A percentile compares a stretch with the other conserved stretches of the same genome.
Evolutionary conservation across 768 basidiomycete genomes (phyloP).

Genomic region (Lactarius tabidus): DNA sequence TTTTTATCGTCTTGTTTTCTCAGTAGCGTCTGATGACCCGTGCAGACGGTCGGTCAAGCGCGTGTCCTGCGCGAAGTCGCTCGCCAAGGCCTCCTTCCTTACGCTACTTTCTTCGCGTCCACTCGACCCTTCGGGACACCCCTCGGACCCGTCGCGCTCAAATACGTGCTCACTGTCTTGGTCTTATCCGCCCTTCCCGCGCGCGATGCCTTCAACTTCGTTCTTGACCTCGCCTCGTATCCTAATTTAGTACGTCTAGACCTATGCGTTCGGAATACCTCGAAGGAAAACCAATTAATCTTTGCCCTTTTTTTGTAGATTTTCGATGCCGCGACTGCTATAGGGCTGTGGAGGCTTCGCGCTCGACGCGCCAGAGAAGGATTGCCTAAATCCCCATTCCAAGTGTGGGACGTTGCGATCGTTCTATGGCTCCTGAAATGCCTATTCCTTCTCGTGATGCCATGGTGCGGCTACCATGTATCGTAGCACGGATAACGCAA

Average conservation of each 20-base stretch:
- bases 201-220: slow-evolving; percentile 37
- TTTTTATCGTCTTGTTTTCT: background rate
- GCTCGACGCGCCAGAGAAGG: slow-evolving; percentile 29
- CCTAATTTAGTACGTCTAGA: slow-evolving; percentile 34
- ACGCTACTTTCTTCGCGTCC: slow-evolving; percentile 44
- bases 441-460: slow-evolving; percentile 35
- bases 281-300: background rate
- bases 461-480: slow-evolving; percentile 28
- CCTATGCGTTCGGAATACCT: slow-evolving; percentile 1
- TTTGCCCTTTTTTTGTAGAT: slow-evolving; percentile 22
- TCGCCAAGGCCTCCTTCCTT: slow-evolving; percentile 50
- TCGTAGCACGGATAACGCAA: background rate
- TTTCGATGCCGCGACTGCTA: slow-evolving; percentile 30
- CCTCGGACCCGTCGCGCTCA: slow-evolving; percentile 38
- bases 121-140: slow-evolving; percentile 50
- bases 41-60: slow-evolving; percentile 38
- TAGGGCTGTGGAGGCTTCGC: slow-evolving; percentile 34
- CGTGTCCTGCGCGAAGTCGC: slow-evolving; percentile 49
- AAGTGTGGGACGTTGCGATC: slow-evolving; percentile 28
- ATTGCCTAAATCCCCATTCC: slow-evolving; percentile 27
- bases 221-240: slow-evolving; percentile 40
- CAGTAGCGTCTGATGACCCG: background rate
- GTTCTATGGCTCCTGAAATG: slow-evolving; percentile 27
- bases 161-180: slow-evolving; percentile 38
- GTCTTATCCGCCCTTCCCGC: slow-evolving; percentile 40